Conservation (phyloP, 495 filamentous ascomycete species). For the Penicillium macrosclerotiorum region DNA sequence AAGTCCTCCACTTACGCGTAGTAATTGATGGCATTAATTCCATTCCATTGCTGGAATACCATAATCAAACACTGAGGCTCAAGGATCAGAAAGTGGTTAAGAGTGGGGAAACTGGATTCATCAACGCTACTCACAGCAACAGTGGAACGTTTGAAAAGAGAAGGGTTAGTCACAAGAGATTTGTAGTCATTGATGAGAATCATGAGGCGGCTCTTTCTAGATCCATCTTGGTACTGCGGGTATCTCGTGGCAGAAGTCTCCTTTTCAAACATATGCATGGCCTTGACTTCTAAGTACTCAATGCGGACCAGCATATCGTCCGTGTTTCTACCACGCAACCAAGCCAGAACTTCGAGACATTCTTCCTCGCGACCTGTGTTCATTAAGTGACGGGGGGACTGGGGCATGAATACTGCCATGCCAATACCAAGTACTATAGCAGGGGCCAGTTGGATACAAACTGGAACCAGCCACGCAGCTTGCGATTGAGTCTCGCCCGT, state of each 20-base stretch:
- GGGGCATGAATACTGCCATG: constrained; percentile 69
- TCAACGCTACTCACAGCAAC: constrained; percentile 8
- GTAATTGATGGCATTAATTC: constrained; percentile 50
- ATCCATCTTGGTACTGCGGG: constrained; percentile 6
- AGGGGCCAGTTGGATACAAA: constrained; percentile 45
- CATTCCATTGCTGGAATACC: constrained; percentile 10
- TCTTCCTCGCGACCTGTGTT: constrained; percentile 66
- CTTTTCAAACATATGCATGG: constrained; percentile 5
- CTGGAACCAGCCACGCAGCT: constrained; percentile 45
- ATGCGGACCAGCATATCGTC: constrained; percentile 5
- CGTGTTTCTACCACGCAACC: neutral
- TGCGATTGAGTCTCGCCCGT: constrained; percentile 40
- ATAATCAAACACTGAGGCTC: constrained; percentile 6
- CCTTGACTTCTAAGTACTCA: constrained; percentile 5
- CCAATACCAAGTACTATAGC: constrained; percentile 40
- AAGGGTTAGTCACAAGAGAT: constrained; percentile 6
- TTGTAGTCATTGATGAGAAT: constrained; percentile 5
- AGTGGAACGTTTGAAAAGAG: constrained; percentile 3
- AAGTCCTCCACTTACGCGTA: constrained; percentile 39
- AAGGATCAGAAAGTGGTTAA: neutral
- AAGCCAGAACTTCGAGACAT: constrained; percentile 38
- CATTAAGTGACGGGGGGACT: constrained; percentile 75
- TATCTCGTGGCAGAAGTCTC: neutral
- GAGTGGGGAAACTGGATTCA: too few species aligned
- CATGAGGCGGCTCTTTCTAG: neutral